Base-by-base conservation (phyloP, 768 basidiomycete genomes). In the Leucogyrophana mollusca region DNA sequence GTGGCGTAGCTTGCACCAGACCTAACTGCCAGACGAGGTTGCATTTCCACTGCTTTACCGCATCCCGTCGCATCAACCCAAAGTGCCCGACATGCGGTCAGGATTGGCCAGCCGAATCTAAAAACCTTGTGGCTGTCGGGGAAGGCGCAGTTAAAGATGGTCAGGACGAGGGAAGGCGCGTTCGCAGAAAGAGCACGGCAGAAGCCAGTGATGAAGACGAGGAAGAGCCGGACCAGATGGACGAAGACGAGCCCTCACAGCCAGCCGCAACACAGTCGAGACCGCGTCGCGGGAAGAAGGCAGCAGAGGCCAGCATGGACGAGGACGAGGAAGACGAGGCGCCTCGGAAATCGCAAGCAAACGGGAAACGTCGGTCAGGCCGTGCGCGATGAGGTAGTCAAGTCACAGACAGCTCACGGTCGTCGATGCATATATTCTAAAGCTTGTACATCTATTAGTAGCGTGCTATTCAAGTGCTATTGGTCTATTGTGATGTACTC, bases 121-220 rank as follows among this genome's bases (percentile, higher is more conserved):
- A 66, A n/a, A 60, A 69, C 16, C 71, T 90, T 32, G 51, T 61
- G 3, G 74, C 77, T 4, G 66, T 92, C 11, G 90, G 90, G 11
- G 90, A 92, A 65, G 77, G 61, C 5, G 89, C 89, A 4, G 76
- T 74, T 37, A 74, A 70, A 42, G 79, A 80, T 39, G 83, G 80
- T 8, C 81, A 87, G 21, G 81, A 82, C 20, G 61, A 69, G 9
- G 58, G 64, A 25, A 63, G 73, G 49, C 69, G 68, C 22, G 53
- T 55, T 22, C 66, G 59, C 14, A 67, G 67, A 43, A 61, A 61
- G 25, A 69, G 65, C 27, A 54, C 58, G 3, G 63, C 62, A 17
- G 61, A 60, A 1, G 69, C 61, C 24, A 69, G 66, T 14, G 69
- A 68, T 14, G 65, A 65, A n/a, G 70, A 66, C 9, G 74, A 76